Evolutionary conservation across 768 basidiomycete genomes (phyloP).

Genomic region (Psilocybe cubensis): DNA sequence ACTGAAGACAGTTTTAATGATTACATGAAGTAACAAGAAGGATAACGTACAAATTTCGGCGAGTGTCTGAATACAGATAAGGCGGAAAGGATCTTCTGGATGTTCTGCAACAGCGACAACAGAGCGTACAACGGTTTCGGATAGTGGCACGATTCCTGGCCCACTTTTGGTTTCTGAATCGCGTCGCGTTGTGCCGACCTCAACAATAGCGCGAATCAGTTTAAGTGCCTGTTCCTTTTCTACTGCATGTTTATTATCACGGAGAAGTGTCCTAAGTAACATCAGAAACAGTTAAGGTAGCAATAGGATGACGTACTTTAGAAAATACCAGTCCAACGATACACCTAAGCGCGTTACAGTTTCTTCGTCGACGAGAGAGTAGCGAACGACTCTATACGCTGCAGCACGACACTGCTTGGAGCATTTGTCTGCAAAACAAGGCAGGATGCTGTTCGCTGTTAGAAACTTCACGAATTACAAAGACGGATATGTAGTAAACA

Average conservation of each 20-base stretch:
- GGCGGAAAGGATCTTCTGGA: conserved; percentile 85
- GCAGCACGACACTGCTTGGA: conserved; percentile 78
- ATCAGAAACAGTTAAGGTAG: conserved; percentile 3
- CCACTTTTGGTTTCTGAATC: conserved; percentile 46
- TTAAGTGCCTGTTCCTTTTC: conserved; percentile 95
- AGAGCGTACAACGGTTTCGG: conserved; percentile 81
- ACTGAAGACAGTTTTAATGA: conserved; percentile 49
- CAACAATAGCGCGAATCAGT: conserved; percentile 81
- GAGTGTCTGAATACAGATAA: conserved; percentile 83
- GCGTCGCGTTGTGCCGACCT: conserved; percentile 66
- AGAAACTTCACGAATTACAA: neutral
- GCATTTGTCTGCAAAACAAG: conserved; percentile 74
- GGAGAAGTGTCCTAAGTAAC: conserved; percentile 68
- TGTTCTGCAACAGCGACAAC: conserved; percentile 94
- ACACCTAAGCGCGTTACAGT: conserved; percentile 68
- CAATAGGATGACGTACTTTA: conserved; percentile 58
- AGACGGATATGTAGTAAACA: conserved; percentile 29
- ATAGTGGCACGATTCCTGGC: conserved; percentile 58
- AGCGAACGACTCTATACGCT: conserved; percentile 83
- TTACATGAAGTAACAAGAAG: neutral
- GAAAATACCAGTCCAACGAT: conserved; percentile 86
- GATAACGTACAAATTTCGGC: conserved; percentile 80
- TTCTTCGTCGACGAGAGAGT: conserved; percentile 73
- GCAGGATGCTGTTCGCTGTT: conserved; percentile 59
- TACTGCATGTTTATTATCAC: conserved; percentile 79